Evolutionary conservation across 1,139 yeast genomes (phyloP).

Genomic region (Candida pseudoviswanathii): DNA sequence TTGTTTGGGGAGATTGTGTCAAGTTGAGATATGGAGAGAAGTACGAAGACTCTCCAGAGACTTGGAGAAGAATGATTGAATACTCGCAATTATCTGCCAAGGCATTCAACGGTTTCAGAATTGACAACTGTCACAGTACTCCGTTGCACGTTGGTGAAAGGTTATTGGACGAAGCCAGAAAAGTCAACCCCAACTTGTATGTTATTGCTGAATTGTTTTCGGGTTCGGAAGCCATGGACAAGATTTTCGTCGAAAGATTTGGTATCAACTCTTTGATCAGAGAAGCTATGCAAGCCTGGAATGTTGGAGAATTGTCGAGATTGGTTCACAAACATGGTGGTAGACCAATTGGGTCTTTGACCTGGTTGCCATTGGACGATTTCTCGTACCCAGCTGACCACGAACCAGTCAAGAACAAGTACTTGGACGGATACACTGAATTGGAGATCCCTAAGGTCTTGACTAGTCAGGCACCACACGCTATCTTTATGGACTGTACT

Average conservation of each 20-base stretch:
- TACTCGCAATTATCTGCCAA: slow-evolving; percentile 77
- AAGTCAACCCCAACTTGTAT: slow-evolving; percentile 79
- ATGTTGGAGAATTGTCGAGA: slow-evolving; percentile 81
- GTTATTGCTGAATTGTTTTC: slow-evolving; percentile 94
- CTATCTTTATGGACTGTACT: slow-evolving; percentile 95
- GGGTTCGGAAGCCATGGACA: slow-evolving; percentile 90
- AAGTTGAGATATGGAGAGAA: slow-evolving; percentile 81
- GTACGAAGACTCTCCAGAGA: slow-evolving; percentile 80
- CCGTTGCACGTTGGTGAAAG: slow-evolving; percentile 94
- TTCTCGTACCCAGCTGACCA: slow-evolving; percentile 63
- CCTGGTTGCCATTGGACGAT: slow-evolving; percentile 73
- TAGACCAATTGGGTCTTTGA: slow-evolving; percentile 88
- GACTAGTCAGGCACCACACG: slow-evolving; percentile 77
- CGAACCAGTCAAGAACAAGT: slow-evolving; percentile 35
- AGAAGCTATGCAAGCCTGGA: slow-evolving; percentile 98
- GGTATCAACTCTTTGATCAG: slow-evolving; percentile 88
- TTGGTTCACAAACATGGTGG: slow-evolving; percentile 94
- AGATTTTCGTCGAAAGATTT: slow-evolving; percentile 83
- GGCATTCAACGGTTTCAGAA: slow-evolving; percentile 83
- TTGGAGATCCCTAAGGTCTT: slow-evolving; percentile 67
- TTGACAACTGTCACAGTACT: slow-evolving; percentile 95
- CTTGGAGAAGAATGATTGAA: slow-evolving; percentile 86
- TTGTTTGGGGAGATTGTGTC: slow-evolving; percentile 98
- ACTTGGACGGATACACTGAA: slow-evolving; percentile 49
- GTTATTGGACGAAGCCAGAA: slow-evolving; percentile 85